These are phyloP conservation scores for Tritrichomonas musculus DNA, from an alignment of 208 protist genomes.

Conservation along the genomic window DNA sequence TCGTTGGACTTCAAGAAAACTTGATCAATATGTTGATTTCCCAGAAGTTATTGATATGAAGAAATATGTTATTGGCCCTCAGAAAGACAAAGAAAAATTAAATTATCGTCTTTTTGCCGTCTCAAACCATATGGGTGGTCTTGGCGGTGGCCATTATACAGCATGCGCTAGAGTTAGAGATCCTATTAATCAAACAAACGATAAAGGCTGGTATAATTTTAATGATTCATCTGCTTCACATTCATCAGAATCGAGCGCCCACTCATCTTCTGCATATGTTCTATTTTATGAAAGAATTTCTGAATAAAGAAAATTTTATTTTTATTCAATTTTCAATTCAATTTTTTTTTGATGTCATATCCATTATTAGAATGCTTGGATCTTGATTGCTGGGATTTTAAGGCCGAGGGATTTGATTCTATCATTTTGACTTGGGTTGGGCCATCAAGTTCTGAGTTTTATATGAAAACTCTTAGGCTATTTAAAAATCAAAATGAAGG, in stretches of 20 bases:
- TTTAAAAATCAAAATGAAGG: background rate
- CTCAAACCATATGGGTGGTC: background rate
- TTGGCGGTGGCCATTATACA: background rate
- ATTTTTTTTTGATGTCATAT: no score
- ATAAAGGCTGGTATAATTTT: background rate
- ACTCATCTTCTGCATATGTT: background rate
- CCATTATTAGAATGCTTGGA: background rate
- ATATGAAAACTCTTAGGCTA: background rate
- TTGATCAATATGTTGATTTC: background rate
- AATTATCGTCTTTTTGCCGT: background rate
- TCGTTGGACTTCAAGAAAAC: background rate
- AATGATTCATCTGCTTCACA: background rate
- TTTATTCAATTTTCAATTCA: background rate
- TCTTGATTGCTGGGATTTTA: background rate
- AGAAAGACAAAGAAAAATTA: background rate
- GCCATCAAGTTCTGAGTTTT: background rate
- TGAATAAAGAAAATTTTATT: background rate
- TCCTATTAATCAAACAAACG: background rate
- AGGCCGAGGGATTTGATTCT: slow-evolving; percentile 4
- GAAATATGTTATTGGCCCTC: background rate
- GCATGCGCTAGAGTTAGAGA: background rate
- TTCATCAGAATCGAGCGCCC: background rate
- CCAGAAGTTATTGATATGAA: background rate
- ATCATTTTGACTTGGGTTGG: background rate
- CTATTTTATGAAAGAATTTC: background rate